Evolutionary conservation across 257 asterid genomes (phyloP), one percentile per base, ranked within the genome.

Genomic region (Jasminum sambac): DNA sequence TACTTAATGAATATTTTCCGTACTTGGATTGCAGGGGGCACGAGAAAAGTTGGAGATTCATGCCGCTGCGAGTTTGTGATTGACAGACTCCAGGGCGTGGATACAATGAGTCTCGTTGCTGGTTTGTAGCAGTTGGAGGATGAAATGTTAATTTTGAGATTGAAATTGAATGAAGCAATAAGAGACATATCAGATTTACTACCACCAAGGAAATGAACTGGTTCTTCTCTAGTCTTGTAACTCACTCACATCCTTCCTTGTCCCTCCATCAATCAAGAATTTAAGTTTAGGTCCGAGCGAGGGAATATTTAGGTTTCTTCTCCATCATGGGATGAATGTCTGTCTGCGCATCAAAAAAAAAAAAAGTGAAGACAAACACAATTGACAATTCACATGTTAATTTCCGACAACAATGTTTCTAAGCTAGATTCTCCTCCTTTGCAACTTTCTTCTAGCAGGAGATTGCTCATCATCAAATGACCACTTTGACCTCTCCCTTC

Each of bases 271-370:
- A 69, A 24, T 63, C 30, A 70, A 44, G 72, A 71, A 75, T 82
- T 39, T 81, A 82, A 87, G 86, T 30, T 30, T 30, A 84, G 81
- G 74, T 55, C 67, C 5, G 55, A 17, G 34, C 42, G 10, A 76
- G 81, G 86, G 96, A 89, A 90, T 84, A 81, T 81, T 85, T 75
- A 86, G 92, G 87, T 83, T 87, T 89, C 96, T 85, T 89, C 88
- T 73, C 78, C 76, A 77, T 81, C n/a, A 84, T 89, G 86, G 64
- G 46, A 65, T 46, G n/a, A n/a, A 30, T 30, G 36, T 36, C 41
- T 74, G 62, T 60, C 71, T 67, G 77, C 24, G 37, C 71, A 72
- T 65, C 62, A 64, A 69, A 79, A 30, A 30, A 30, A 55, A 19
- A 25, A 44, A 67, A 69, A 59, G 23, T 16, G 42, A 39, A 21